Conservation (phyloP, 805 yeast species). For the Candida nemodendra region DNA sequence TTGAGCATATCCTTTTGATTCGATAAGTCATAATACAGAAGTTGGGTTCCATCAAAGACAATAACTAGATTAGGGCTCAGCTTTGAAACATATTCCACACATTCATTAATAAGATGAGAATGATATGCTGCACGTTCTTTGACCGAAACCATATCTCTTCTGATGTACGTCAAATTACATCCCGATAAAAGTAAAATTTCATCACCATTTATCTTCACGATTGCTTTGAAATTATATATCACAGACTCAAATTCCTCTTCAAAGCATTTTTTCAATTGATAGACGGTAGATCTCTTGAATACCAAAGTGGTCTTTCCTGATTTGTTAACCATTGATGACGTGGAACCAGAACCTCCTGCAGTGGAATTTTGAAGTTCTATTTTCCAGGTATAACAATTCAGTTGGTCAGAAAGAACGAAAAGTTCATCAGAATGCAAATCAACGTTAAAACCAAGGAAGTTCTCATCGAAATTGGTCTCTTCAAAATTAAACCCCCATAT, state of each 20-base stretch:
- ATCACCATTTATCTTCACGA: constrained; percentile 27
- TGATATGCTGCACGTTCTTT: constrained; percentile 21
- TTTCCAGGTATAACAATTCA: constrained; percentile 37
- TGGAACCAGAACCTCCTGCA: neutral
- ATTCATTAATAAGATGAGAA: constrained; percentile 22
- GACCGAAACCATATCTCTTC: constrained; percentile 13
- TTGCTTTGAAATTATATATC: constrained; percentile 24
- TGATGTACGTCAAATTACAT: constrained; percentile 30
- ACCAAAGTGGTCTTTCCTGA: constrained; percentile 10
- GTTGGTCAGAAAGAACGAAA: constrained; percentile 30
- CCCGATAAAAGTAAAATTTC: constrained; percentile 31
- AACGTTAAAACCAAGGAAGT: constrained; percentile 29
- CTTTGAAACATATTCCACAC: constrained; percentile 33
- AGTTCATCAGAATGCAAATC: constrained; percentile 29
- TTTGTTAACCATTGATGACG: neutral
- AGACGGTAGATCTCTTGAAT: constrained; percentile 25
- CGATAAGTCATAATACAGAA: constrained; percentile 31
- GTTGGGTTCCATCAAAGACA: constrained; percentile 34
- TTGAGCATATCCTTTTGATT: constrained; percentile 24
- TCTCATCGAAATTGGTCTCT: constrained; percentile 27
- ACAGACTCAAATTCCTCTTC: constrained; percentile 21
- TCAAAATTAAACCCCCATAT: constrained; percentile 36
- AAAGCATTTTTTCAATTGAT: constrained; percentile 30
- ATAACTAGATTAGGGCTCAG: constrained; percentile 25
- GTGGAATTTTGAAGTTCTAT: constrained; percentile 10